Evolutionary conservation across 2,329 filamentous ascomycete species (phyloP).

Genomic region (Sphaerulina populicola): DNA sequence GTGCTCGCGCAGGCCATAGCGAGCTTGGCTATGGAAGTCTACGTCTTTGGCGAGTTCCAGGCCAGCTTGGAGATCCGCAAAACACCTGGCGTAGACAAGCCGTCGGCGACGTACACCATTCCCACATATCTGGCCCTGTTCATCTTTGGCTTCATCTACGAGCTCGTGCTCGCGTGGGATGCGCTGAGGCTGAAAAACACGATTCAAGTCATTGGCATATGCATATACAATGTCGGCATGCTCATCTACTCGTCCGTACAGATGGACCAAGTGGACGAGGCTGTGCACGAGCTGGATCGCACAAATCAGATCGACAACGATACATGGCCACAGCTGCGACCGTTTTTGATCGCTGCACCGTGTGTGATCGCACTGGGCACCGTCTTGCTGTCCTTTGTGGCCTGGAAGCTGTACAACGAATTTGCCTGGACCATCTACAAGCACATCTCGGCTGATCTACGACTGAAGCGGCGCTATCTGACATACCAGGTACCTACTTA

Average conservation of each 20-base stretch:
- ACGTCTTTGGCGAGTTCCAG: conserved; percentile 84
- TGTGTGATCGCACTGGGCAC: conserved; percentile 71
- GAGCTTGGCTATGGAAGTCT: conserved; percentile 77
- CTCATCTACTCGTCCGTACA: conserved; percentile 90
- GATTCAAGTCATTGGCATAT: conserved; percentile 94
- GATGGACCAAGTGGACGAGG: conserved; percentile 76
- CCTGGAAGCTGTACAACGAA: conserved; percentile 96
- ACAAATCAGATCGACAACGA: conserved; percentile 38
- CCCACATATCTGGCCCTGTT: conserved; percentile 93
- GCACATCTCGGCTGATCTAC: conserved; percentile 92
- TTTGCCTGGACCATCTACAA: conserved; percentile 99
- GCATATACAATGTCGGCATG: conserved; percentile 82
- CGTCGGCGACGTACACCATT: conserved; percentile 49
- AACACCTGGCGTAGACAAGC: conserved; percentile 2
- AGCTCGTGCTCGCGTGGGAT: conserved; percentile 84
- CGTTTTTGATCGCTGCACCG: conserved; percentile 77
- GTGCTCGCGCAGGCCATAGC: conserved; percentile 69
- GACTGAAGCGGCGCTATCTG: conserved; percentile 93
- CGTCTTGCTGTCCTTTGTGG: conserved; percentile 62
- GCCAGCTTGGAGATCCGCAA: conserved; percentile 37
- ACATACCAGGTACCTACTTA: conserved; percentile 73
- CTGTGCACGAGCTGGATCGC: conserved; percentile 50
- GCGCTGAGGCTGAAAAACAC: conserved; percentile 92
- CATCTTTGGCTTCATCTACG: conserved; percentile 94
- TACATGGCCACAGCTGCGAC: conserved; percentile 62